Base-by-base conservation (phyloP, 2,329 filamentous ascomycete species). In the Aureobasidium mangrovei region DNA sequence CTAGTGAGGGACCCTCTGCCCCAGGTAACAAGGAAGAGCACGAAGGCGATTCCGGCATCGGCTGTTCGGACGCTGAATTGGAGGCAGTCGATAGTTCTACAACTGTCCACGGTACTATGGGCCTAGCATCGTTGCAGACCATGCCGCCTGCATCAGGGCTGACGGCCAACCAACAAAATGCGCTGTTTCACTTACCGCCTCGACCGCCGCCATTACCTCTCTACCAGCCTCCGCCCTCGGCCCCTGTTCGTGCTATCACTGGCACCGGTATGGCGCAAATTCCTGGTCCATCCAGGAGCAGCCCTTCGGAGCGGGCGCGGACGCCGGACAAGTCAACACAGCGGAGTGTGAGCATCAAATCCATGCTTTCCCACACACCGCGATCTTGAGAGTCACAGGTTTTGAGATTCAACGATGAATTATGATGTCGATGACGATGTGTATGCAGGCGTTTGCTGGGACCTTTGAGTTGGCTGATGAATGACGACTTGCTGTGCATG, bases 31-130 rank as follows among this genome's bases (percentile, higher is more conserved):
- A 72, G 61, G 69, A 64, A 61, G 69, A 65, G 57, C 63, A 72
- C 61, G 67, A 72, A 72, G 84, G 86, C 73, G 85, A 88, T 72
- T 85, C 81, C 72, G 84, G 82, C 65, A 80, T 86, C 72, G 83
- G 79, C 61, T 65, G 71, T 64, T 76, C 74, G 64, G 74, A 77
- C 65, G 67, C 70, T 69, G 73, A 76, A 63, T 69, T 63, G 61
- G 66, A 69, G 57, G 36, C 54, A 56, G 46, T 26, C 28, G 46
- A 52, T 31, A 26, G n/a, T 9, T 35, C 29, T 18, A 42, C n/a
- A 18, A 26, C 44, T 28, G 38, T 39, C 18, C 36, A 26, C 9
- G 9, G 33, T 27, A 6, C 38, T 3, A 8, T 18, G 27, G 24
- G 10, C 29, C 18, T 36, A 35, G 28, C 38, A 8, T 26, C 18